phyloP scores from a whole-genome alignment of 1,284 basidiomycete genomes.

The Ceratorhiza oryzae-sativae region DNA sequence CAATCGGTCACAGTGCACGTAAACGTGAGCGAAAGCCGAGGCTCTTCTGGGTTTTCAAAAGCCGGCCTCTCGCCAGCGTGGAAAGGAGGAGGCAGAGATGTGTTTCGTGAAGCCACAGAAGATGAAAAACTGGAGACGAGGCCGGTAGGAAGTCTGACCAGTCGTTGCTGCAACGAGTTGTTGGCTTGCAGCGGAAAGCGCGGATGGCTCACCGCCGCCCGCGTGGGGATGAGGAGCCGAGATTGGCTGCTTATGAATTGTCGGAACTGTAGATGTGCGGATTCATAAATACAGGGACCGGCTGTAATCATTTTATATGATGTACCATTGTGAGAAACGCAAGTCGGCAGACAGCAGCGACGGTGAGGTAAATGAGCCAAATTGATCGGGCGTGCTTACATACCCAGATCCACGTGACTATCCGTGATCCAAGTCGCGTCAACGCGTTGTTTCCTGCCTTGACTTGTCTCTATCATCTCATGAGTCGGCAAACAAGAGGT shows the following conservation, averaged over 20 bases:
- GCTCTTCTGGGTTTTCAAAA: conserved; percentile 52
- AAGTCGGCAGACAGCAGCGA: not conserved
- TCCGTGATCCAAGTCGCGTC: conserved; percentile 5
- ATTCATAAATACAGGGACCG: not conserved
- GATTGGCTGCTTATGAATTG: conserved; percentile 21
- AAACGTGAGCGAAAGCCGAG: conserved; percentile 77
- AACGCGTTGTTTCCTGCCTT: conserved; percentile 23
- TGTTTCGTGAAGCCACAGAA: not conserved
- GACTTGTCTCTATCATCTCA: not conserved
- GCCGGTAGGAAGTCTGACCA: not conserved
- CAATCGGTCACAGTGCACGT: conserved; percentile 87
- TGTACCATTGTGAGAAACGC: too few species aligned
- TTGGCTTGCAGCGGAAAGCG: conserved; percentile 35
- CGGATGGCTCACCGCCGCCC: not conserved
- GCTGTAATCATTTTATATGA: too few species aligned
- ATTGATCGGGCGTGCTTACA: conserved; percentile 10
- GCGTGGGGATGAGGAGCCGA: conserved; percentile 12
- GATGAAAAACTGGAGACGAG: not conserved
- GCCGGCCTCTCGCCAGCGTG: conserved; percentile 13
- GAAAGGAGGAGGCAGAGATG: not conserved
- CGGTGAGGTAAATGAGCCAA: not conserved
- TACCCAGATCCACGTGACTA: not conserved
- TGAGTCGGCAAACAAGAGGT: conserved; percentile 14
- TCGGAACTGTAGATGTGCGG: not conserved
- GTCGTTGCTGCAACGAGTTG: conserved; percentile 3